Conservation (phyloP, 108 stramenopile genomes). For the Fragilaria radians region DNA sequence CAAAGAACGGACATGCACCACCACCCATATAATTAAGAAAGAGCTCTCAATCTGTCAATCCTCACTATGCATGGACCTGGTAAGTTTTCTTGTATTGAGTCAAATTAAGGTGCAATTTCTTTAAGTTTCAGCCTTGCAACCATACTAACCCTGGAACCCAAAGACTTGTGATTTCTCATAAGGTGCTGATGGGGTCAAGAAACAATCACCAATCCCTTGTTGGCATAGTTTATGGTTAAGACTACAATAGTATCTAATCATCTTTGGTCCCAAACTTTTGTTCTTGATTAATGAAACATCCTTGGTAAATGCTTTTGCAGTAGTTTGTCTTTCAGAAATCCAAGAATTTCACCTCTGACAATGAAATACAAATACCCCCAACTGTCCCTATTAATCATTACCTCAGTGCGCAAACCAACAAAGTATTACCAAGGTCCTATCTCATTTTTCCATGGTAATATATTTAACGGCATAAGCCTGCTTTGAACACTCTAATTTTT, state of each 20-base stretch:
- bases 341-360: too few relatives aligned
- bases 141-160: conserved; percentile 55
- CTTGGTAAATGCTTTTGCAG: conserved; percentile 99
- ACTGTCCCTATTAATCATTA: too few relatives aligned
- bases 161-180: conserved; percentile 96
- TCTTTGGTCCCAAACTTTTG: conserved; percentile 99
- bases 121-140: too few relatives aligned
- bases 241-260: conserved; percentile 99
- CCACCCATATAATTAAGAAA: too few relatives aligned
- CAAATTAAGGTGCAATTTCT: conserved; percentile 80
- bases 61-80: conserved; percentile 81
- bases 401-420: too few relatives aligned
- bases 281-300: conserved; percentile 99
- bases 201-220: conserved; percentile 91
- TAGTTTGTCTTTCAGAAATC: conserved; percentile 98
- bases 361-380: too few relatives aligned
- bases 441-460: too few relatives aligned
- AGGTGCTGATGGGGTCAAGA: conserved; percentile 89
- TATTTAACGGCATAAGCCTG: too few relatives aligned
- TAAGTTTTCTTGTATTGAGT: conserved; percentile 79
- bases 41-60: too few relatives aligned
- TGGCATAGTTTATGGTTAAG: conserved; percentile 99
- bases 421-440: too few relatives aligned
- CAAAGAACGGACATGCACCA: too few relatives aligned
- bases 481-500: too few relatives aligned